These are phyloP conservation scores for Daphne laureola DNA, from an alignment of 441 rosid genomes.

Conservation along the genomic window DNA sequence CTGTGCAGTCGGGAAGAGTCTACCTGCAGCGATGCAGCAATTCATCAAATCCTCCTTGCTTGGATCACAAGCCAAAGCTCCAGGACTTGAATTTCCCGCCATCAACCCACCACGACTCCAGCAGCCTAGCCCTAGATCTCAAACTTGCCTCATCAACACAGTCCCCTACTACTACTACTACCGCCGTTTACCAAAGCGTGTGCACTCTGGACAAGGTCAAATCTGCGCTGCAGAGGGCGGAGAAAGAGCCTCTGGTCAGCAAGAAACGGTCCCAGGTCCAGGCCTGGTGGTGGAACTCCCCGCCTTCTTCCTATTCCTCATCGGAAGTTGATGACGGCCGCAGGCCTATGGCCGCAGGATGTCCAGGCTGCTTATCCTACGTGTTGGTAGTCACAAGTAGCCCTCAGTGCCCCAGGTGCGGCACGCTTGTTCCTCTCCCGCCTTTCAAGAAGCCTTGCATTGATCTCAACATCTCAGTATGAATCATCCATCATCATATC, in stretches of 20 bases:
- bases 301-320: slow-evolving; percentile 37
- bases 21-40: slow-evolving; percentile 52
- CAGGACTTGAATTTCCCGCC: slow-evolving; percentile 73
- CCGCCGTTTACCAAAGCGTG: slow-evolving; percentile 57
- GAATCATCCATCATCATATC: slow-evolving; percentile 33
- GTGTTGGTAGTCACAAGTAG: slow-evolving; percentile 50
- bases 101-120: slow-evolving; percentile 34
- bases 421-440: slow-evolving; percentile 47
- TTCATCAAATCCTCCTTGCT: slow-evolving; percentile 28
- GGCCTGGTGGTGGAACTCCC: slow-evolving; percentile 21
- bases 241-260: slow-evolving; percentile 24
- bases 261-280: slow-evolving; percentile 27
- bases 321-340: slow-evolving; percentile 24
- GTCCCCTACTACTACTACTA: slow-evolving; percentile 16
- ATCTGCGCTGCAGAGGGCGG: slow-evolving; percentile 60
- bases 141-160: slow-evolving; percentile 38
- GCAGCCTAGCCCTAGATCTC: slow-evolving; percentile 45
- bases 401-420: slow-evolving; percentile 81
- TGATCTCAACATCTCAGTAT: slow-evolving; percentile 77
- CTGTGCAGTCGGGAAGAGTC: slow-evolving; percentile 78
- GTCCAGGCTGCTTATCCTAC: slow-evolving; percentile 72
- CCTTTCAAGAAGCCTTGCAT: slow-evolving; percentile 55
- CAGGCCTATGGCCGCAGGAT: slow-evolving; percentile 58
- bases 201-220: slow-evolving; percentile 85
- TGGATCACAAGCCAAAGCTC: slow-evolving; percentile 29